phyloP scores from a whole-genome alignment of 805 yeast genomes.

The Helenozyma rhizophorensis region DNA sequence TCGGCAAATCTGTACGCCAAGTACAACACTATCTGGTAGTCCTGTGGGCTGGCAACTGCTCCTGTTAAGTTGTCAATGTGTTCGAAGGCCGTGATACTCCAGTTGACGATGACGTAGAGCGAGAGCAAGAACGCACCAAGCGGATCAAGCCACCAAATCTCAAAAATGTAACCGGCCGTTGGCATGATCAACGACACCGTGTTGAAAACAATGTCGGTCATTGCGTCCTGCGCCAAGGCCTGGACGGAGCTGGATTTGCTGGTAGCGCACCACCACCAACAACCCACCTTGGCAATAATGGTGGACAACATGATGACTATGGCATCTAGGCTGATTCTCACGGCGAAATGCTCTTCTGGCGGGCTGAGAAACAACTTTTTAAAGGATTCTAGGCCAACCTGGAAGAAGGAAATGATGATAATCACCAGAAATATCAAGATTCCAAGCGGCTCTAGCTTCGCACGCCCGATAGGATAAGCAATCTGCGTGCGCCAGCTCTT shows the following conservation, averaged over 20 bases:
- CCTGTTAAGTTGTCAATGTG: slow-evolving; percentile 77
- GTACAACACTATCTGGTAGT: slow-evolving; percentile 64
- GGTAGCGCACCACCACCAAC: slow-evolving; percentile 61
- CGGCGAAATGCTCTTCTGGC: slow-evolving; percentile 34
- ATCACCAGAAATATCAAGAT: slow-evolving; percentile 68
- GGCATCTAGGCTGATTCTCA: slow-evolving; percentile 47
- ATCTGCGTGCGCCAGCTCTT: slow-evolving; percentile 44
- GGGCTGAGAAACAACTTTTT: slow-evolving; percentile 38
- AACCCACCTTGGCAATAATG: slow-evolving; percentile 52
- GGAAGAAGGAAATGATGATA: slow-evolving; percentile 66
- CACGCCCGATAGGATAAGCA: slow-evolving; percentile 65
- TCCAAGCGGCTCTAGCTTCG: slow-evolving; percentile 74
- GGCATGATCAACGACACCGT: slow-evolving; percentile 70
- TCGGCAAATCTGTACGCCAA: slow-evolving; percentile 66
- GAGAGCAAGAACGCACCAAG: slow-evolving; percentile 66
- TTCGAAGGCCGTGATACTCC: slow-evolving; percentile 63
- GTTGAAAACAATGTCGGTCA: slow-evolving; percentile 74
- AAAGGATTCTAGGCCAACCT: slow-evolving; percentile 64
- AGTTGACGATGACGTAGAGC: slow-evolving; percentile 55
- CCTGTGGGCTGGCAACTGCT: slow-evolving; percentile 57
- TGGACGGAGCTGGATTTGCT: slow-evolving; percentile 64
- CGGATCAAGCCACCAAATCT: slow-evolving; percentile 71
- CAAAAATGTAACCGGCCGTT: slow-evolving; percentile 46
- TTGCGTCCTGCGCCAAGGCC: slow-evolving; percentile 79
- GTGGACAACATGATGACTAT: slow-evolving; percentile 59